phyloP scores from a whole-genome alignment of 2,329 filamentous ascomycete species.

The Ophiostoma ulmi region DNA sequence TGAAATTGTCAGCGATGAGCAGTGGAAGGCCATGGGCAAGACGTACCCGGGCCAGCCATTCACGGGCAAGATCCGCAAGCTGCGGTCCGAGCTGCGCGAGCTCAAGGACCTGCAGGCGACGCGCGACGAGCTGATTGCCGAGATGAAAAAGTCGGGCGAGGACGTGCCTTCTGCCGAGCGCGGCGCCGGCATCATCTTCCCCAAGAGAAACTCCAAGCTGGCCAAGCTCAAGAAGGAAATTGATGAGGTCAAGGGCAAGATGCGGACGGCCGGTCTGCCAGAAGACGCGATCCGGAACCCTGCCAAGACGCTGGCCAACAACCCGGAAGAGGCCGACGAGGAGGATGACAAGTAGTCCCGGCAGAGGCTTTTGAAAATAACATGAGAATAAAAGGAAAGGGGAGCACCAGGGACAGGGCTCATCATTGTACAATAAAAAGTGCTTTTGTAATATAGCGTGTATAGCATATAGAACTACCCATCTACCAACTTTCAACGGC shows the following conservation, averaged over 20 bases:
- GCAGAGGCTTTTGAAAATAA: not conserved
- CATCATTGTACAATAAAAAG: not conserved
- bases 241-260: not conserved
- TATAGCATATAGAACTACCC: slow-evolving; percentile 9
- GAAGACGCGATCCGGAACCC: not conserved
- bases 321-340: slow-evolving; percentile 7
- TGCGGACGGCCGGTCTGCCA: not conserved
- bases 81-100: slow-evolving; percentile 38
- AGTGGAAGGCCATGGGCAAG: slow-evolving; percentile 46
- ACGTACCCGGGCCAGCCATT: slow-evolving; percentile 51
- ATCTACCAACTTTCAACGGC: not conserved
- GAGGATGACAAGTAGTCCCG: not conserved
- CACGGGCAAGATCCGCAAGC: slow-evolving; percentile 45
- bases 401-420: not conserved
- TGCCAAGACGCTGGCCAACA: not conserved
- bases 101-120: slow-evolving; percentile 23
- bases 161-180: not conserved
- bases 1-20: slow-evolving; percentile 53
- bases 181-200: slow-evolving; percentile 27
- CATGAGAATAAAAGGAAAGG: not conserved
- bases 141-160: slow-evolving; percentile 1
- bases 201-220: slow-evolving; percentile 10
- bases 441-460: slow-evolving; percentile 11
- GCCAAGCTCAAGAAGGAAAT: slow-evolving; percentile 29
- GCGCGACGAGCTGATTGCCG: slow-evolving; percentile 32